phyloP scores from a whole-genome alignment of 2,329 filamentous ascomycete species.

The Colletotrichum tanaceti region DNA sequence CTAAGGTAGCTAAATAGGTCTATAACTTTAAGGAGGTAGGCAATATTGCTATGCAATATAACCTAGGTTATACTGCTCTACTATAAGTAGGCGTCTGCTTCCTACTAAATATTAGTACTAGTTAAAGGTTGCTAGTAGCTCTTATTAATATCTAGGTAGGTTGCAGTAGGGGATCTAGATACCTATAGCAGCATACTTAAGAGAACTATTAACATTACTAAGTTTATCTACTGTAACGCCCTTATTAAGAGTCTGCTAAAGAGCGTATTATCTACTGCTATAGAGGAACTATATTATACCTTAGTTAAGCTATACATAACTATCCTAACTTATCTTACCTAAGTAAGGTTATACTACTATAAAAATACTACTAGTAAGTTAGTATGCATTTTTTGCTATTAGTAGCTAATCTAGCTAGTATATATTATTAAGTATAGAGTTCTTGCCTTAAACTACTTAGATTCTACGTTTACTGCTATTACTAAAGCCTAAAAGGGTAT shows the following conservation, averaged over 20 bases:
- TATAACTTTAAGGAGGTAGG: constrained; percentile 46
- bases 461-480: neutral
- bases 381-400: neutral
- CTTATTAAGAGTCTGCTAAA: neutral
- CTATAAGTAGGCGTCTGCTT: constrained; percentile 47
- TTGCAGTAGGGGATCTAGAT: neutral
- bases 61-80: constrained; percentile 45
- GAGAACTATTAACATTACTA: neutral
- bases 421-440: neutral
- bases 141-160: neutral
- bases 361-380: neutral
- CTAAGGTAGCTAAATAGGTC: constrained; percentile 43
- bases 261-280: neutral
- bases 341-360: neutral
- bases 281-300: neutral
- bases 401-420: neutral
- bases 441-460: neutral
- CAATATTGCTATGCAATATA: constrained; percentile 45
- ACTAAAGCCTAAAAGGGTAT: neutral
- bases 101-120: constrained; percentile 44
- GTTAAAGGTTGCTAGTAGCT: constrained; percentile 32
- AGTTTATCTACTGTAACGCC: neutral
- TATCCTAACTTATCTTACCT: neutral
- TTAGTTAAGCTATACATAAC: neutral
- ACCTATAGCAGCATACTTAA: neutral